Percentiles rank a stretch among this genome's conserved stretches.
These are phyloP conservation scores for Microdochium paspali DNA, from an alignment of 2,329 filamentous ascomycete species.

Conservation along the genomic window DNA sequence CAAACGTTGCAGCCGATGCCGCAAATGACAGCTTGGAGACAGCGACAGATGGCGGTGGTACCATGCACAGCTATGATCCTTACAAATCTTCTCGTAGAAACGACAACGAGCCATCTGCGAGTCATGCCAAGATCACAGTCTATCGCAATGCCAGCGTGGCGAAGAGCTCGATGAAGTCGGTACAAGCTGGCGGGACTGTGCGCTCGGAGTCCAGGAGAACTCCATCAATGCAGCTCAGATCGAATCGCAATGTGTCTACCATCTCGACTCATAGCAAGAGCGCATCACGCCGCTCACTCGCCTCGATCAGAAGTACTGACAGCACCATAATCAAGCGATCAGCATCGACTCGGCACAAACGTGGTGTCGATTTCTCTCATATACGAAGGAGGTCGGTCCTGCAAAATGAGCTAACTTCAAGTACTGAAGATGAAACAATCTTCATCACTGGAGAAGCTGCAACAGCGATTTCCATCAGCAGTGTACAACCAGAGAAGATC, in stretches of 20 bases:
- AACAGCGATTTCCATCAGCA: not conserved
- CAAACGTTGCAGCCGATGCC: conserved; percentile 41
- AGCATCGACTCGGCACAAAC: conserved; percentile 20
- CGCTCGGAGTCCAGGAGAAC: conserved; percentile 24
- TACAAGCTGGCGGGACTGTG: conserved; percentile 15
- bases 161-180: conserved; percentile 13
- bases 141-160: conserved; percentile 40
- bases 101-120: conserved; percentile 34
- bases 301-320: conserved; percentile 37
- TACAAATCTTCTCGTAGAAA: conserved; percentile 59
- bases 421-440: conserved; percentile 9
- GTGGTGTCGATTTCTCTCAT: conserved; percentile 45
- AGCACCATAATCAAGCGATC: not conserved
- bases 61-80: conserved; percentile 67
- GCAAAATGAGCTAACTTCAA: not conserved
- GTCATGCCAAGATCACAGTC: conserved; percentile 60
- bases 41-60: conserved; percentile 27
- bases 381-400: conserved; percentile 25
- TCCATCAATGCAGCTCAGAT: conserved; percentile 19
- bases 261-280: conserved; percentile 4
- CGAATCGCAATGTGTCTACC: conserved; percentile 13
- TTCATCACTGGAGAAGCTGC: not conserved
- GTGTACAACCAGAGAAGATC: conserved; percentile 9
- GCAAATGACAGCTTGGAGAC: conserved; percentile 28
- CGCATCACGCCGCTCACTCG: conserved; percentile 31